Evolutionary conservation across 305 asterid species (phyloP).

Genomic region (Rubia tinctorum): DNA sequence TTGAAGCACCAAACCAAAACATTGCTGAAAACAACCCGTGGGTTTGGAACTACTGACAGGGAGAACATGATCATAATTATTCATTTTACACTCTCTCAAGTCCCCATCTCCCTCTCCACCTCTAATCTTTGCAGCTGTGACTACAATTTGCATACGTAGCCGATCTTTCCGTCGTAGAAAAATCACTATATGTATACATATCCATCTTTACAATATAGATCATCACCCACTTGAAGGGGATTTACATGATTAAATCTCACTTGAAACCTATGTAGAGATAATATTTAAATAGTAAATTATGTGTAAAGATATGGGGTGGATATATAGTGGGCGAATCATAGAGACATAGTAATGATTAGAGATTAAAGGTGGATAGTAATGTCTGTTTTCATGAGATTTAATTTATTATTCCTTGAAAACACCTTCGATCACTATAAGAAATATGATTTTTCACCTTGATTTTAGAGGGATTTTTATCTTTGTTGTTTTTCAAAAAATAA

Average conservation of each 20-base stretch:
- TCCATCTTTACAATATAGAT: neutral
- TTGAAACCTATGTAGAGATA: no score
- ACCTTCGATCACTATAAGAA: no score
- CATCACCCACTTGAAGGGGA: neutral
- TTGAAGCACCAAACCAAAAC: conserved; percentile 29
- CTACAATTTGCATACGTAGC: conserved; percentile 48
- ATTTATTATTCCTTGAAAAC: no score
- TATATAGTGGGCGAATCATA: no score
- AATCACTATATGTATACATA: neutral
- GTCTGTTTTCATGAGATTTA: no score
- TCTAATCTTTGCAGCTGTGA: conserved; percentile 39
- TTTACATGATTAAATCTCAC: neutral
- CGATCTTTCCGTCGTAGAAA: conserved; percentile 42
- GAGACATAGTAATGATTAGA: no score
- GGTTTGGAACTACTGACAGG: conserved; percentile 49
- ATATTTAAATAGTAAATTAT: no score
- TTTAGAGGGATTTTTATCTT: no score
- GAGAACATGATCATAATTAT: conserved; percentile 30
- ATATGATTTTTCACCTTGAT: no score
- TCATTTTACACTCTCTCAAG: conserved; percentile 27
- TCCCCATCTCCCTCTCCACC: conserved; percentile 41
- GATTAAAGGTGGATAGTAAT: no score
- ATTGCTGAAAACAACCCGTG: conserved; percentile 42
- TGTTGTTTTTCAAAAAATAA: no score
- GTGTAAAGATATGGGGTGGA: no score